Base-by-base conservation (phyloP, 23 red algal genomes). In the Gracilaria caudata region DNA sequence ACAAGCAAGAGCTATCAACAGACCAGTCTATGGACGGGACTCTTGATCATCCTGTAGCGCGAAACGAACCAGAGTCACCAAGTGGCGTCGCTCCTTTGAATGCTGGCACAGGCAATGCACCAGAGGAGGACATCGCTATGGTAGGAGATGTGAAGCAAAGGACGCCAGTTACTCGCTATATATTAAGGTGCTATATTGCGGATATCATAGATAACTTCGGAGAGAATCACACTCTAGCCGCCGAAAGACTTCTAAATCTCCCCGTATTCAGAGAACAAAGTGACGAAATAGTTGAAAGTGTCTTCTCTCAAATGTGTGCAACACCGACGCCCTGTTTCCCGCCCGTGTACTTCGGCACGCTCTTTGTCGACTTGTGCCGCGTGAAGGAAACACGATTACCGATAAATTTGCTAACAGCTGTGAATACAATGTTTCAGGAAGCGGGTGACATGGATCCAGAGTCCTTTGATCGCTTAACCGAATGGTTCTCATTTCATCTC, bases 401-500 rank as follows among this genome's bases (percentile, higher is more conserved):
- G 32, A 79, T 78, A 3, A 91, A 93, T 40, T 81, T 98, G 39
- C 88, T 98, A 5, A 76, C 83, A 20, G 96, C 96, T 0, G 96
- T 98, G 33, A 85, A 98, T 45, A 64, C 78, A 38, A 88, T 98
- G 56, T 92, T 95, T 68, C 65, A 73, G 68, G 61, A 94, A 35
- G 88, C 93, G 7, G 77, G 44, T 19, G 43, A 65, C 34, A 80
- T 94, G 41, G 92, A 95, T n/a, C 61, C 92, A 32, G 96, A 98
- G 60, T 54, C 83, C 7, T 92, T 92, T 64, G 96, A 98, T 63
- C 92, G 96, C 21, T 76, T 95, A 19, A 88, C 92, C 23, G 92
- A 92, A 19, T 98, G 96, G 96, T 93, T 98, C 83, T 90, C 96
- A 14, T 93, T 83, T 71, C 96, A 98, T 84, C 83, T 98, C 30